Evolutionary conservation across 371 early-diverging fungal species (phyloP).

Genomic region (Smittium mucronatum): DNA sequence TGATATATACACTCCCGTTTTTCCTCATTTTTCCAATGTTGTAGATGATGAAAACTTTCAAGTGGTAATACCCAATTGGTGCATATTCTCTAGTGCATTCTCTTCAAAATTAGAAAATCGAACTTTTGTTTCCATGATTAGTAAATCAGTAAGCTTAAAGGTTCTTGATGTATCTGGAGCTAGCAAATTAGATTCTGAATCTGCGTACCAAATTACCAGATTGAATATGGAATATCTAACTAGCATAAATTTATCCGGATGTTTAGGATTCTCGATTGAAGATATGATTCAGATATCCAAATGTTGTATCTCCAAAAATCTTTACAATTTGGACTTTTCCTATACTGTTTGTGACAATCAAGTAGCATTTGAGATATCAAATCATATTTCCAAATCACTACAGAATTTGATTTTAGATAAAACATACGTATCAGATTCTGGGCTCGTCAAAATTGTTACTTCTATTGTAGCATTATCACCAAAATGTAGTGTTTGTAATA

Average conservation of each 20-base stretch:
- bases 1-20: constrained; percentile 9
- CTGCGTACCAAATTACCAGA: neutral
- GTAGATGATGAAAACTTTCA: neutral
- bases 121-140: neutral
- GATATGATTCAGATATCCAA: neutral
- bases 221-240: neutral
- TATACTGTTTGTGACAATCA: neutral
- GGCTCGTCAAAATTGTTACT: neutral
- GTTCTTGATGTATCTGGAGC: constrained; percentile 7
- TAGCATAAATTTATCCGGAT: constrained; percentile 2
- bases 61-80: neutral
- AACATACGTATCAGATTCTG: constrained; percentile 2
- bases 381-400: neutral
- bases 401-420: constrained; percentile 1
- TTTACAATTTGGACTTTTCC: neutral
- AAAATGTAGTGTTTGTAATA: neutral
- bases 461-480: neutral
- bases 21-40: neutral
- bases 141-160: neutral
- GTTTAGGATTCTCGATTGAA: constrained; percentile 10
- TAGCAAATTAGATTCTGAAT: constrained; percentile 2
- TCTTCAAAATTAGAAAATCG: constrained; percentile 3
- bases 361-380: constrained; percentile 3
- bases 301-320: too few relatives aligned
- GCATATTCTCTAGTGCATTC: constrained; percentile 4